phyloP scores from a whole-genome alignment of 108 stramenopile genomes.

The Cyclotella atomus region DNA sequence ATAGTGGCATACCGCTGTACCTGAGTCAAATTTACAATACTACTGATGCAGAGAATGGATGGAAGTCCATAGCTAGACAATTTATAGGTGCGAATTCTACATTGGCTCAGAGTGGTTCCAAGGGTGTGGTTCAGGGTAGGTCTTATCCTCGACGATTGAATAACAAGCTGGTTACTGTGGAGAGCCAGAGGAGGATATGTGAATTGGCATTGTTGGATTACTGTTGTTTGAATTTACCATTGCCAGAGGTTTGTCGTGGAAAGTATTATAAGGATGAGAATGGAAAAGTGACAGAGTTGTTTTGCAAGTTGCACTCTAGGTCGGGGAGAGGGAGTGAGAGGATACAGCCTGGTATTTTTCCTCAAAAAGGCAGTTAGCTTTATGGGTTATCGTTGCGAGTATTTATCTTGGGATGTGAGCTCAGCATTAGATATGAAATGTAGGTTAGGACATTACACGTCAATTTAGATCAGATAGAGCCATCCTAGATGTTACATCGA shows the following conservation, averaged over 20 bases:
- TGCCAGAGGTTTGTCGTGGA: constrained; percentile 37
- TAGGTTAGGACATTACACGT: no score
- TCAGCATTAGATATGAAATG: no score
- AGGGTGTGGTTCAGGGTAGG: constrained; percentile 25
- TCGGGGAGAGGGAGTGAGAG: neutral
- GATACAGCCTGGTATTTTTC: constrained; percentile 13
- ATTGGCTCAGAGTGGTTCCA: neutral
- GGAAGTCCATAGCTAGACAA: constrained; percentile 17
- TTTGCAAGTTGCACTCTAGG: constrained; percentile 12
- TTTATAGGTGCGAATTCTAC: constrained; percentile 22
- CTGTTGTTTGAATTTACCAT: constrained; percentile 40
- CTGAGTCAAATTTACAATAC: constrained; percentile 50
- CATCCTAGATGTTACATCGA: no score
- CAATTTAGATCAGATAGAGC: no score
- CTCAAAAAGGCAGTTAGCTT: neutral
- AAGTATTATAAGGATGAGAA: constrained; percentile 10
- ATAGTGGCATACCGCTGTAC: constrained; percentile 22
- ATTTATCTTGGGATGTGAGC: no score
- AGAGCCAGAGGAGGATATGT: constrained; percentile 33
- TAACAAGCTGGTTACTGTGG: constrained; percentile 21
- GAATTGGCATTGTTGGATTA: constrained; percentile 36
- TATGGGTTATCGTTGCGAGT: neutral
- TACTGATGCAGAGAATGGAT: constrained; percentile 20
- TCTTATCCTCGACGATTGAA: constrained; percentile 43
- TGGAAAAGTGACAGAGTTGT: constrained; percentile 12